Conservation (phyloP, 2,329 filamentous ascomycete genomes). For the Aspergillus fischeri region DNA sequence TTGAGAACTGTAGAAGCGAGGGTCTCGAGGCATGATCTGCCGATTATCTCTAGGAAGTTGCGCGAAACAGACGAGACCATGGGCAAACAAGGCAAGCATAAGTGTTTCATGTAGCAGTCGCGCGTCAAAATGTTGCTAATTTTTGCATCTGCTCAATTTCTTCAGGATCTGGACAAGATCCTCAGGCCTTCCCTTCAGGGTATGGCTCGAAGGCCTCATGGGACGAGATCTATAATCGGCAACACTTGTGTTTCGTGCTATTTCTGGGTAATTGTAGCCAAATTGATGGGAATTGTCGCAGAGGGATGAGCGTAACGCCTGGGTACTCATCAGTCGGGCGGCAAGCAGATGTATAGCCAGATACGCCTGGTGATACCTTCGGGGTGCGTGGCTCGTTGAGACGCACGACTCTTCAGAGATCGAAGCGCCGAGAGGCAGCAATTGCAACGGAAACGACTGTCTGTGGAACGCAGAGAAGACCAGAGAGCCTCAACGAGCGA, state of each 20-base stretch:
- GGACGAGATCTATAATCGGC: constrained; percentile 22
- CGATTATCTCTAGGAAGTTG: constrained; percentile 12
- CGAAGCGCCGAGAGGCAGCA: constrained; percentile 15
- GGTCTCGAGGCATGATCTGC: constrained; percentile 5
- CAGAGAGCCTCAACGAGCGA: neutral
- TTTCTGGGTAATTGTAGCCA: constrained; percentile 18
- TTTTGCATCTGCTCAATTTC: constrained; percentile 32
- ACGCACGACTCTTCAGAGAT: constrained; percentile 4
- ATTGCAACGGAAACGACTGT: constrained; percentile 9
- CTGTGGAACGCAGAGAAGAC: neutral
- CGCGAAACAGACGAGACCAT: constrained; percentile 25
- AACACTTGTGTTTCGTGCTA: constrained; percentile 23
- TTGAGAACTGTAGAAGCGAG: constrained; percentile 20
- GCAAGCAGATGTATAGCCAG: constrained; percentile 11
- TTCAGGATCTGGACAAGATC: constrained; percentile 22
- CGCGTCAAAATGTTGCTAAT: constrained; percentile 41
- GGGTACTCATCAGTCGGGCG: constrained; percentile 14
- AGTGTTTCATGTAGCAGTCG: constrained; percentile 36
- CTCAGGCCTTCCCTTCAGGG: constrained; percentile 11
- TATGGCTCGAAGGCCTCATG: constrained; percentile 21
- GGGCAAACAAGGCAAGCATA: constrained; percentile 16
- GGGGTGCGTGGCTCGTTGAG: constrained; percentile 8
- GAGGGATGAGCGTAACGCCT: constrained; percentile 9
- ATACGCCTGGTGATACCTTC: constrained; percentile 3
- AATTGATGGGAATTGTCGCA: constrained; percentile 10